Evolutionary conservation across 352 stramenopile species (phyloP).

Genomic region (Globisporangium takayamanum): DNA sequence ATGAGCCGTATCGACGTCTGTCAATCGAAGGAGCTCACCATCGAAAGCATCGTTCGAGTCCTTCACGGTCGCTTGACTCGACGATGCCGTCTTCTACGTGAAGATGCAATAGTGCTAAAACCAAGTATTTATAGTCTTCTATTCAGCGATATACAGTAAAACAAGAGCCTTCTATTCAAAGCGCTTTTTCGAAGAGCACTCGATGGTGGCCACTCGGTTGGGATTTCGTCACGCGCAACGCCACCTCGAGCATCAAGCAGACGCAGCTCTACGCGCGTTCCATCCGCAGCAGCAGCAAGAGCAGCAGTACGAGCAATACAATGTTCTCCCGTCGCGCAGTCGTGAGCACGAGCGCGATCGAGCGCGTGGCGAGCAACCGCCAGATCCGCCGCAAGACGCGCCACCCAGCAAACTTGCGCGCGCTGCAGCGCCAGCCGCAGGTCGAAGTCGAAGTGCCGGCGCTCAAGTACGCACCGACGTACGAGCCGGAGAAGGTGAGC

Average conservation of each 20-base stretch:
- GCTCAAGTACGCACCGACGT: slow-evolving; percentile 80
- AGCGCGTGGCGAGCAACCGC: slow-evolving; percentile 79
- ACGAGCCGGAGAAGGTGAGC: slow-evolving; percentile 75
- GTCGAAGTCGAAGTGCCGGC: slow-evolving; percentile 45
- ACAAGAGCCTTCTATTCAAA: too few relatives aligned
- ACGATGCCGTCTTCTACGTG: too few relatives aligned
- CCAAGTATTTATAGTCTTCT: too few relatives aligned
- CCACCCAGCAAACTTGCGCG: slow-evolving; percentile 65
- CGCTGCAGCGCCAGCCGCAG: slow-evolving; percentile 55
- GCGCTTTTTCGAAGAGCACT: too few relatives aligned
- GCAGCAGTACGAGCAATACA: slow-evolving; percentile 19
- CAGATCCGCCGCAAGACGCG: slow-evolving; percentile 80
- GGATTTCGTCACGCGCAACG: neutral
- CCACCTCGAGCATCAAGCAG: neutral
- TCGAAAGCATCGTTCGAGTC: too few relatives aligned
- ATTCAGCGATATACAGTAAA: too few relatives aligned
- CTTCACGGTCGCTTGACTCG: too few relatives aligned
- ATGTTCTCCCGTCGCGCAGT: slow-evolving; percentile 68
- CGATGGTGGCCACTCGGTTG: neutral
- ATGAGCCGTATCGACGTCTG: too few relatives aligned
- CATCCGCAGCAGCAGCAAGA: neutral
- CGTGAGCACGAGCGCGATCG: slow-evolving; percentile 33
- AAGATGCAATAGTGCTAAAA: too few relatives aligned
- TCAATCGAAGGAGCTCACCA: too few relatives aligned
- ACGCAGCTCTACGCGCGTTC: too few relatives aligned